phyloP scores from a whole-genome alignment of 805 yeast genomes.

The Candida corydali region DNA sequence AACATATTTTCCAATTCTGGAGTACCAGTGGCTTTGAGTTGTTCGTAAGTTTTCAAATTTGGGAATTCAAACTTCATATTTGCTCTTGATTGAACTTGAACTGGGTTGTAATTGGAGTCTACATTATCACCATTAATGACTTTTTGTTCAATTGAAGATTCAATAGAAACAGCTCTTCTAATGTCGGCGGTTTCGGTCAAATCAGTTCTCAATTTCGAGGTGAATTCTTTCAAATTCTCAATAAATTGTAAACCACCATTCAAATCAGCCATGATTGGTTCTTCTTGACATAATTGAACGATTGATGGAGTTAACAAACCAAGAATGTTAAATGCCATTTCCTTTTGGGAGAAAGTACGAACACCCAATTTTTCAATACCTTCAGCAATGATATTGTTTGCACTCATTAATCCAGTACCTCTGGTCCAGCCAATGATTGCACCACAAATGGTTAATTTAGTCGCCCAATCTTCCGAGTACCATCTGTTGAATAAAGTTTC shows the following conservation, averaged over 20 bases:
- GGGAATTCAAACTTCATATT: slow-evolving; percentile 96
- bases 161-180: slow-evolving; percentile 92
- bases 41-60: slow-evolving; percentile 68
- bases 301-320: slow-evolving; percentile 90
- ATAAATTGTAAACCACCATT: slow-evolving; percentile 97
- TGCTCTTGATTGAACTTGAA: slow-evolving; percentile 85
- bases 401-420: slow-evolving; percentile 99
- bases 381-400: slow-evolving; percentile 94
- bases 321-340: slow-evolving; percentile 97
- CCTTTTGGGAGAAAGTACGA: slow-evolving; percentile 96
- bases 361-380: slow-evolving; percentile 95
- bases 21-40: slow-evolving; percentile 61
- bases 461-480: slow-evolving; percentile 96
- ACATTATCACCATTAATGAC: slow-evolving; percentile 85
- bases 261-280: slow-evolving; percentile 96
- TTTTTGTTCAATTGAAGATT: slow-evolving; percentile 82
- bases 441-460: slow-evolving; percentile 94
- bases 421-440: slow-evolving; percentile 99
- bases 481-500: slow-evolving; percentile 98
- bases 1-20: slow-evolving; percentile 84
- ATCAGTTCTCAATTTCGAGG: slow-evolving; percentile 72
- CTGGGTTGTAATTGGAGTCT: slow-evolving; percentile 78
- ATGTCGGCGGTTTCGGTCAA: slow-evolving; percentile 81
- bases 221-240: slow-evolving; percentile 85
- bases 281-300: slow-evolving; percentile 81